Percentiles rank a stretch among this genome's conserved stretches.
Conservation (phyloP, 1,139 yeast species). For the Lipomyces yarrowii region DNA sequence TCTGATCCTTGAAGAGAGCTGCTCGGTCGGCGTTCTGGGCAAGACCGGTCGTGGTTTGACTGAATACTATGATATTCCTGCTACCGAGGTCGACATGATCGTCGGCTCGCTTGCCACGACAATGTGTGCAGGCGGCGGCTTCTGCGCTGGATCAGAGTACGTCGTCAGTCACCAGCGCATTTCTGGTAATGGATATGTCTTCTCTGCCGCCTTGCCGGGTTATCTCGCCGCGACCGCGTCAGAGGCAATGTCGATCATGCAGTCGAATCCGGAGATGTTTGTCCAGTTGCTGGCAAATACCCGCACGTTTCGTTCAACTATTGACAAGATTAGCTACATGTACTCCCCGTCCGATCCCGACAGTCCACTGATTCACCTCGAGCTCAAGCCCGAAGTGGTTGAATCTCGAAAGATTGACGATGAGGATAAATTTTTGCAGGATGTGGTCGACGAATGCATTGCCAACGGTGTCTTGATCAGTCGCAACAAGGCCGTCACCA, state of each 20-base stretch:
- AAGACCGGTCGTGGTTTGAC: constrained; percentile 80
- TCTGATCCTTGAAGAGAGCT: constrained; percentile 81
- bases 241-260: constrained; percentile 55
- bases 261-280: constrained; percentile 34
- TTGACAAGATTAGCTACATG: constrained; percentile 42
- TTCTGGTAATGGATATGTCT: constrained; percentile 86
- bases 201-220: constrained; percentile 94
- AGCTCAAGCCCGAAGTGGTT: constrained; percentile 37
- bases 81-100: constrained; percentile 76
- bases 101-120: constrained; percentile 84
- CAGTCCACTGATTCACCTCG: constrained; percentile 70
- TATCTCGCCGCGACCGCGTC: constrained; percentile 79
- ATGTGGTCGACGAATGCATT: constrained; percentile 59
- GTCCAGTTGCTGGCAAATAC: constrained; percentile 45
- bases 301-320: constrained; percentile 43
- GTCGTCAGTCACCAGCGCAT: constrained; percentile 94
- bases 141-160: constrained; percentile 80
- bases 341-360: constrained; percentile 58
- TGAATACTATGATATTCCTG: constrained; percentile 64
- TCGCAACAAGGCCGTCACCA: constrained; percentile 67
- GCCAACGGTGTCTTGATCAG: constrained; percentile 63
- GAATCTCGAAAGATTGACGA: constrained; percentile 47
- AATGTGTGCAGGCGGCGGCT: constrained; percentile 92
- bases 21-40: constrained; percentile 86
- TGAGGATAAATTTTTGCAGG: constrained; percentile 46